These are phyloP conservation scores for Lagenaria siceraria DNA, from an alignment of 306 rosid species.

Conservation along the genomic window DNA sequence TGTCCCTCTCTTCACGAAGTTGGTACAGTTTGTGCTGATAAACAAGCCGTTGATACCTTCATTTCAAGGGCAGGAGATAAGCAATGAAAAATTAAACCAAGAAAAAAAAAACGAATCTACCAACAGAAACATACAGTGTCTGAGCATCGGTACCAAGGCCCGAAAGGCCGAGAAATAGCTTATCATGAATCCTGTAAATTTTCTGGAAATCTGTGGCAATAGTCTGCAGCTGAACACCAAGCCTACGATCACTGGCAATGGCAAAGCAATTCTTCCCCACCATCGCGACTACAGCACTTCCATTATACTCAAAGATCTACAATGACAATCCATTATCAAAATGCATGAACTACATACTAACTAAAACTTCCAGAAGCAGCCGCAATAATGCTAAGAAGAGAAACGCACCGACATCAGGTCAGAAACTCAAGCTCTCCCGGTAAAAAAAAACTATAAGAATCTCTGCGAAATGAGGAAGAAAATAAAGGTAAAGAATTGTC, in stretches of 20 bases:
- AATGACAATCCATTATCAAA: neutral
- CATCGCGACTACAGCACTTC: constrained; percentile 89
- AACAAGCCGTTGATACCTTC: constrained; percentile 66
- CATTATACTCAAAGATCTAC: constrained; percentile 93
- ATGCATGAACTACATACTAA: neutral
- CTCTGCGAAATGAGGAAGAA: neutral
- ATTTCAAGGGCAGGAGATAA: neutral
- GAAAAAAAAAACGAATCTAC: neutral
- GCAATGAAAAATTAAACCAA: neutral
- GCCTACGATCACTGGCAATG: constrained; percentile 90
- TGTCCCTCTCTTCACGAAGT: constrained; percentile 86
- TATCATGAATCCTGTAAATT: constrained; percentile 60
- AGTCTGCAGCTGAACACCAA: constrained; percentile 96
- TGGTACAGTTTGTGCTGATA: constrained; percentile 79
- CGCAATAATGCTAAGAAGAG: neutral
- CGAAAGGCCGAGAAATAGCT: constrained; percentile 74
- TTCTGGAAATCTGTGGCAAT: constrained; percentile 91
- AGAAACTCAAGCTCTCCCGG: neutral
- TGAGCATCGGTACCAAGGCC: constrained; percentile 97
- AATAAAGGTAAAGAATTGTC: neutral
- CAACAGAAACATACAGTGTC: constrained; percentile 40
- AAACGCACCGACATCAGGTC: constrained; percentile 8
- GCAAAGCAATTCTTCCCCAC: constrained; percentile 98
- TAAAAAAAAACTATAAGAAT: neutral
- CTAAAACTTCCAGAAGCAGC: neutral